Evolutionary conservation across 805 yeast species (phyloP).

Genomic region (Wickerhamiella cacticola): DNA sequence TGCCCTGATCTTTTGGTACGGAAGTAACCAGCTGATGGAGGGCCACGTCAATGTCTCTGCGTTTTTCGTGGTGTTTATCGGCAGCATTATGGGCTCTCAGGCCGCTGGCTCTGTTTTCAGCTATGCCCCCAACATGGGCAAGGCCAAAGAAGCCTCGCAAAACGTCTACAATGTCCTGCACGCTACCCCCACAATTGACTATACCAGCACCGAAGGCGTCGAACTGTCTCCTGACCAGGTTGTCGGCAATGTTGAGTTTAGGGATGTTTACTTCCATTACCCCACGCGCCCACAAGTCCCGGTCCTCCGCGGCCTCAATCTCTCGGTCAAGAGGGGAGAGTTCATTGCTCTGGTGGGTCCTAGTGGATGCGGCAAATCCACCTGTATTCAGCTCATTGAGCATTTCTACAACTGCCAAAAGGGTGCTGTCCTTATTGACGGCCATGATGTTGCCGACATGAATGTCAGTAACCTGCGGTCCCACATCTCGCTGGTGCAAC

Average conservation of each 20-base stretch:
- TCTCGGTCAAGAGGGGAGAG: constrained; percentile 38
- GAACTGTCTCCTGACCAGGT: constrained; percentile 22
- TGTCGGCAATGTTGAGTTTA: constrained; percentile 42
- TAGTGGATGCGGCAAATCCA: constrained; percentile 51
- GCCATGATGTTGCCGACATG: constrained; percentile 36
- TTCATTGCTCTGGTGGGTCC: constrained; percentile 59
- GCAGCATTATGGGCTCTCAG: constrained; percentile 33
- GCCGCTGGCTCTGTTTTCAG: constrained; percentile 30
- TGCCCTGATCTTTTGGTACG: constrained; percentile 36
- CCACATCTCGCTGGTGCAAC: constrained; percentile 48
- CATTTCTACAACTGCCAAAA: constrained; percentile 39
- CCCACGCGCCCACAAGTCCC: constrained; percentile 42
- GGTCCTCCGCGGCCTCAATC: constrained; percentile 40
- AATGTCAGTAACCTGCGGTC: constrained; percentile 41
- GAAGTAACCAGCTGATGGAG: constrained; percentile 29
- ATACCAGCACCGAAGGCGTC: constrained; percentile 25
- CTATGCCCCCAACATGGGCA: constrained; percentile 36
- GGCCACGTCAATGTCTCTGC: constrained; percentile 26
- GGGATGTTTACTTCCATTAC: constrained; percentile 52
- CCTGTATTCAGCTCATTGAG: constrained; percentile 41
- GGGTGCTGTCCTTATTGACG: constrained; percentile 43
- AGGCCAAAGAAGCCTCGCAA: constrained; percentile 31
- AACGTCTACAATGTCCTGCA: constrained; percentile 28
- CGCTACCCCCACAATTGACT: constrained; percentile 28
- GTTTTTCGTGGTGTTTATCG: constrained; percentile 32